phyloP scores from a whole-genome alignment of 805 yeast species.

The Peterozyma toletana region DNA sequence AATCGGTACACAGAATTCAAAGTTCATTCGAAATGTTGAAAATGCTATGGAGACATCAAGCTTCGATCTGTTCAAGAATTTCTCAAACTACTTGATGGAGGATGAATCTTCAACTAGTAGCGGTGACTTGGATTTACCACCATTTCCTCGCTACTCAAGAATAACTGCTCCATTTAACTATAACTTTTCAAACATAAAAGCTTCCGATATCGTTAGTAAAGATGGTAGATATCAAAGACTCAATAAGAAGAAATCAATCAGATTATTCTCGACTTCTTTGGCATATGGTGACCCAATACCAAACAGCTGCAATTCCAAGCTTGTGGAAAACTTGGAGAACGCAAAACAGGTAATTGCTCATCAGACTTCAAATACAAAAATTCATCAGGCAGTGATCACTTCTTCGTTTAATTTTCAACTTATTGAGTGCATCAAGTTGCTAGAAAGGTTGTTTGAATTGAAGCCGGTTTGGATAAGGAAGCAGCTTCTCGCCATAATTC shows the following conservation, averaged over 20 bases:
- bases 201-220: conserved; percentile 40
- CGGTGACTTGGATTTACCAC: conserved; percentile 57
- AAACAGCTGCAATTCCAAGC: conserved; percentile 36
- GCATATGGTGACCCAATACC: conserved; percentile 48
- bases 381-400: neutral
- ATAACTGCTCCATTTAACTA: conserved; percentile 73
- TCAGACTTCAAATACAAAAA: conserved; percentile 13
- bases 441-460: conserved; percentile 44
- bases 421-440: conserved; percentile 34
- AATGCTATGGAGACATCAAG: conserved; percentile 21
- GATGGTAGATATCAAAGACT: conserved; percentile 48
- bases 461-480: conserved; percentile 86
- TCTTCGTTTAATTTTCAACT: conserved; percentile 18
- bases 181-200: conserved; percentile 62
- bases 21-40: conserved; percentile 25
- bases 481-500: conserved; percentile 54
- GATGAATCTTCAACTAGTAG: neutral
- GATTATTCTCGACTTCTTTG: conserved; percentile 41
- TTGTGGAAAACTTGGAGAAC: conserved; percentile 35
- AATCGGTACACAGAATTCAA: conserved; percentile 50
- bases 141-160: conserved; percentile 80
- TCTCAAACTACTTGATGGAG: conserved; percentile 25
- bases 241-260: conserved; percentile 34
- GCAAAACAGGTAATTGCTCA: conserved; percentile 24
- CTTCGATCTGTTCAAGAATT: conserved; percentile 20